These are phyloP conservation scores for Pythium angustatum DNA, from an alignment of 352 stramenopile genomes.

Conservation along the genomic window DNA sequence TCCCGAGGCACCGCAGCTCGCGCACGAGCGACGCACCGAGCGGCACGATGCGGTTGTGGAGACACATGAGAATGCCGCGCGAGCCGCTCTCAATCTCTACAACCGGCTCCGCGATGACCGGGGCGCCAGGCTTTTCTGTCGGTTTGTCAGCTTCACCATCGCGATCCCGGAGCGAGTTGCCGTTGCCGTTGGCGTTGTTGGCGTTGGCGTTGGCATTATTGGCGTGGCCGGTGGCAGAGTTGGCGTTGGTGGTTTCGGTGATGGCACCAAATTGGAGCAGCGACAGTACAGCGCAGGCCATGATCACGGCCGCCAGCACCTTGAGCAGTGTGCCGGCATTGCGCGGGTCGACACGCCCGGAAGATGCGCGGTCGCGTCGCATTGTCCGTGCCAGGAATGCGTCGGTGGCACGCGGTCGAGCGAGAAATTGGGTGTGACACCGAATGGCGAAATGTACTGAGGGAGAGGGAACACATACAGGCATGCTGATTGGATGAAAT, in stretches of 20 bases:
- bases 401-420: too few species aligned
- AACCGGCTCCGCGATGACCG: conserved; percentile 7
- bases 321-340: conserved; percentile 17
- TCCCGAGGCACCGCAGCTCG: conserved; percentile 31
- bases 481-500: background rate
- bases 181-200: background rate
- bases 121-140: conserved; percentile 8
- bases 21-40: conserved; percentile 38
- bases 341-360: conserved; percentile 19
- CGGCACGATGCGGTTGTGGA: conserved; percentile 33
- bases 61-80: conserved; percentile 37
- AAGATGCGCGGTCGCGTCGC: conserved; percentile 23
- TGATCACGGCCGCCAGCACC: conserved; percentile 25
- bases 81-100: conserved; percentile 19
- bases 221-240: background rate
- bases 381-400: background rate
- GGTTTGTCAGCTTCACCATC: background rate
- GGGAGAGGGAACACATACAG: background rate
- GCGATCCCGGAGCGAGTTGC: conserved; percentile 20
- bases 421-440: too few species aligned
- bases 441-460: conserved; percentile 11
- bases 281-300: conserved; percentile 20
- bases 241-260: conserved; percentile 10
- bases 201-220: background rate
- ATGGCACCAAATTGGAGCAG: conserved; percentile 24